Base-by-base conservation (phyloP, 2,329 filamentous ascomycete genomes). In the Fusarium equiseti region DNA sequence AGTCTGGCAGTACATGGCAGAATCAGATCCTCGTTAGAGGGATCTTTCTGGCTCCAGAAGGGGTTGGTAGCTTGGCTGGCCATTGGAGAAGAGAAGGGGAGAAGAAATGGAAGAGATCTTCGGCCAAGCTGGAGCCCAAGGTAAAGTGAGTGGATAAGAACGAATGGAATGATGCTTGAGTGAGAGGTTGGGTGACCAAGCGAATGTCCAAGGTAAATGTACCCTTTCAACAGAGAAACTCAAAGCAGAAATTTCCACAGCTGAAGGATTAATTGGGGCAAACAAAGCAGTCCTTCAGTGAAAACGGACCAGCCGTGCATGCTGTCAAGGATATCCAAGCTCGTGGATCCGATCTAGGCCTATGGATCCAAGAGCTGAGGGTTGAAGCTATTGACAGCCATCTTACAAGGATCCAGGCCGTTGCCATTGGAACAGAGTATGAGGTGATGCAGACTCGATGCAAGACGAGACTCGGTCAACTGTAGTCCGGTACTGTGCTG, bases 1-100 rank as follows among this genome's bases (percentile, higher is more conserved):
- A 61, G 35, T 15, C 44, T 61, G 5, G 59, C 54, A 16, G 13
- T 15, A 15, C 22, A 44, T 18, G 54, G 59, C 13, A 61, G n/a
- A 16, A 27, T 29, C 0, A 61, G 44, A n/a, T 61, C 27, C 4
- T 50, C 54, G 6, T 15, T 27, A 3, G 44, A 59, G 5, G 59
- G 16, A 10, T 61, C 59, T 35, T 59, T 16, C 3, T n/a, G n/a
- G 8, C 40, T 54, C n/a, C 27, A 16, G 35, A 61, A 59, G 8
- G 35, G 43, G n/a, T 50, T 61, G 4, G 1, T 44, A 0, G 1
- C 42, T 15, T 18, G 59, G 10, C 3, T 2, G 18, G 43, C 27
- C 43, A 59, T 59, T 12, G 32, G 9, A 13, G 16, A 35, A 16
- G 5, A 16, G 6, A 20, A n/a, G 4, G 3, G 5, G 18, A n/a